Conservation (phyloP, 2,329 filamentous ascomycete genomes). For the Epichloe sibirici region DNA sequence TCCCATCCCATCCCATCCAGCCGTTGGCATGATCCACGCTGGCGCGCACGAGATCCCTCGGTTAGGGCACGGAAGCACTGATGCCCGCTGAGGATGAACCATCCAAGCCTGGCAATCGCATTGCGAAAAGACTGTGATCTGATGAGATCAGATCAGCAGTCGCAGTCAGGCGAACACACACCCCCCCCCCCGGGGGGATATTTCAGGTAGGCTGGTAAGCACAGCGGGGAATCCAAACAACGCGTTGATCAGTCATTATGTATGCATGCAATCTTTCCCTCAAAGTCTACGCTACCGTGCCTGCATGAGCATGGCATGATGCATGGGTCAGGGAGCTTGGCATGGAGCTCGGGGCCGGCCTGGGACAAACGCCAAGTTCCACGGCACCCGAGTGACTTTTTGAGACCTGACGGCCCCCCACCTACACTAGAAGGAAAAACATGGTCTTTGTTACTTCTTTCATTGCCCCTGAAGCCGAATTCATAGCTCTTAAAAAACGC, state of each 20-base stretch:
- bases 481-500: too few relatives aligned
- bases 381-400: neutral
- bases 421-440: too few relatives aligned
- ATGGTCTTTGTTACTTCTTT: too few relatives aligned
- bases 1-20: neutral
- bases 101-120: neutral
- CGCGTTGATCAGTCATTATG: too few relatives aligned
- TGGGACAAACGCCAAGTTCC: neutral
- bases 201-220: too few relatives aligned
- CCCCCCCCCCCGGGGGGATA: neutral
- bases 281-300: conserved; percentile 2
- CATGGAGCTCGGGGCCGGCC: neutral
- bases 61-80: too few relatives aligned
- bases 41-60: neutral
- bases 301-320: neutral
- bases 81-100: neutral
- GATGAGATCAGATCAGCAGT: neutral
- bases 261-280: neutral
- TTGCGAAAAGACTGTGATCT: neutral
- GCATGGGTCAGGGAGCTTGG: neutral
- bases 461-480: too few relatives aligned
- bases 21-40: neutral
- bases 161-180: neutral
- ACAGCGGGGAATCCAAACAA: too few relatives aligned
- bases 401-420: too few relatives aligned